phyloP scores from a whole-genome alignment of 257 asterid species.

The Marsdenia floribunda region DNA sequence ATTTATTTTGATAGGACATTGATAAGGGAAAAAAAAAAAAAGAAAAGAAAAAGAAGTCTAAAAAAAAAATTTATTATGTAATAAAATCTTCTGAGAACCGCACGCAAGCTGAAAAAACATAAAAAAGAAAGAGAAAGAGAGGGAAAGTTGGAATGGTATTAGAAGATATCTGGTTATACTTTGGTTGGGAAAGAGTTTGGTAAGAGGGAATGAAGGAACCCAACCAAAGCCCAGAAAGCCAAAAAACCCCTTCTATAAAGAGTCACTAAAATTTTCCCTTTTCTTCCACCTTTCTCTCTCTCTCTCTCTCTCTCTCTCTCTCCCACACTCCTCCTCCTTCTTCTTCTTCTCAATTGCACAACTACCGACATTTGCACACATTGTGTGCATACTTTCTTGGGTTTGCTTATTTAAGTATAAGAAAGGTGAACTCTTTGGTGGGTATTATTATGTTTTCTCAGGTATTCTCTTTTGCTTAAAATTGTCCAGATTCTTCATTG shows the following conservation, averaged over 20 bases:
- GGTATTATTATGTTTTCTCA: background rate
- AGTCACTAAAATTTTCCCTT: constrained; percentile 34
- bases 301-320: background rate
- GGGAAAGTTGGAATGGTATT: background rate
- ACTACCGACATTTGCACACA: constrained; percentile 16
- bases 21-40: no score
- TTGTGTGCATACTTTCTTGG: constrained; percentile 3
- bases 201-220: constrained; percentile 17
- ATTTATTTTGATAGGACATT: no score
- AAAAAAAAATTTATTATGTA: no score
- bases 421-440: background rate
- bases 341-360: no score
- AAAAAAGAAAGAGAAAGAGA: background rate
- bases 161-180: background rate
- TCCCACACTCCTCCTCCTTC: no score
- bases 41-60: no score
- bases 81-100: no score
- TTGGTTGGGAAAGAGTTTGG: constrained; percentile 10
- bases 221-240: constrained; percentile 27
- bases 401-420: background rate
- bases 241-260: constrained; percentile 47
- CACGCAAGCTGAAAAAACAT: background rate
- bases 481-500: background rate
- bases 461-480: background rate
- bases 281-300: constrained; percentile 24